Percentiles rank a stretch among this genome's conserved stretches.
phyloP scores from a whole-genome alignment of 257 asterid genomes.

The Plantago major region DNA sequence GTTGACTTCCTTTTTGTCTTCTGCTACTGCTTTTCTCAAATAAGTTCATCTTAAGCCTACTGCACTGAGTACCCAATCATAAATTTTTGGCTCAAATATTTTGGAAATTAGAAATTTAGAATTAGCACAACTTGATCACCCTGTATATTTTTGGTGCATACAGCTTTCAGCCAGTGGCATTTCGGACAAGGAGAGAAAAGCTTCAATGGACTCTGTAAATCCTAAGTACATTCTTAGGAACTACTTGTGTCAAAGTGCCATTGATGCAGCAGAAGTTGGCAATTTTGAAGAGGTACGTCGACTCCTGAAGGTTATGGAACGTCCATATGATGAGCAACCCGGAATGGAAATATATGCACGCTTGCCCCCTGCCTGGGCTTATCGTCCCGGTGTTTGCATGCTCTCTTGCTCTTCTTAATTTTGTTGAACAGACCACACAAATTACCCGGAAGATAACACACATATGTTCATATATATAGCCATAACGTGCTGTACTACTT shows the following conservation, averaged over 20 bases:
- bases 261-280: conserved; percentile 87
- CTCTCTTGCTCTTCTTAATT: conserved; percentile 91
- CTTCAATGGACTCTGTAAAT: conserved; percentile 75
- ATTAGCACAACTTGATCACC: too few species aligned
- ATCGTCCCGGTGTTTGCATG: conserved; percentile 98
- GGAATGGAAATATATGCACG: conserved; percentile 97
- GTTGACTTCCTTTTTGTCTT: neutral
- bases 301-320: conserved; percentile 63
- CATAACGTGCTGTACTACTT: conserved; percentile 23
- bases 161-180: conserved; percentile 64
- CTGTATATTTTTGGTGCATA: neutral
- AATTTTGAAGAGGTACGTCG: conserved; percentile 78
- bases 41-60: neutral
- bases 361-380: conserved; percentile 97
- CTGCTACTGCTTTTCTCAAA: neutral
- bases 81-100: neutral
- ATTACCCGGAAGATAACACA: conserved; percentile 5
- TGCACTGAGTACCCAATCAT: neutral
- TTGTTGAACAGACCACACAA: conserved; percentile 11
- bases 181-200: conserved; percentile 67
- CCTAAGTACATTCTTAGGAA: conserved; percentile 86
- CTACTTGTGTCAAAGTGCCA: conserved; percentile 92
- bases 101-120: too few species aligned
- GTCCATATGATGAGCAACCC: conserved; percentile 85
- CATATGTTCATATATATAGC: conserved; percentile 41